Evolutionary conservation across 2,329 filamentous ascomycete species (phyloP).

Genomic region (Phialophora verrucosa): DNA sequence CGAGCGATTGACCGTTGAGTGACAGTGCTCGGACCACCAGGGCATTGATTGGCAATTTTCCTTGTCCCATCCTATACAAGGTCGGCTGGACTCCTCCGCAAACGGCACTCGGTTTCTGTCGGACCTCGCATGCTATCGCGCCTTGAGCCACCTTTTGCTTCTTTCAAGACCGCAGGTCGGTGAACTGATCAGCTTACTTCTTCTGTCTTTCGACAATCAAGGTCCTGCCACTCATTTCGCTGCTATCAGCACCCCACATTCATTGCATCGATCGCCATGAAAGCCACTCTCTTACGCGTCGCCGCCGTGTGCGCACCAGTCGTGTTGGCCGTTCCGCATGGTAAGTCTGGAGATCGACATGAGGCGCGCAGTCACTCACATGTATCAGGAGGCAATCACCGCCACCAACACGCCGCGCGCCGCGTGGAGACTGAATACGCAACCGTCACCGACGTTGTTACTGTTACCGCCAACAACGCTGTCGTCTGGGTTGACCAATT

Average conservation of each 20-base stretch:
- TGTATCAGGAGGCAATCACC: conserved; percentile 25
- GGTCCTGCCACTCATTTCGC: conserved; percentile 31
- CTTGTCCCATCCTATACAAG: conserved; percentile 20
- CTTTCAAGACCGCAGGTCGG: conserved; percentile 26
- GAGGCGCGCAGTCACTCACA: conserved; percentile 18
- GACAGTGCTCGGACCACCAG: conserved; percentile 29
- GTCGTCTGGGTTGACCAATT: conserved; percentile 66
- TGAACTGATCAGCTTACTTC: conserved; percentile 25
- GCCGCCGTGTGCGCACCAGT: conserved; percentile 29
- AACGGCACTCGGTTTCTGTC: neutral
- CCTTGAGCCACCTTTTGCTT: conserved; percentile 18
- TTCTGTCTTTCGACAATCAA: conserved; percentile 21
- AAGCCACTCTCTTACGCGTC: conserved; percentile 21
- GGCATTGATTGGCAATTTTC: conserved; percentile 33
- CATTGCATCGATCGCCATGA: conserved; percentile 24
- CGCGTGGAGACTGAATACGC: conserved; percentile 23
- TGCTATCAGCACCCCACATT: conserved; percentile 15
- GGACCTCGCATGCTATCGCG: conserved; percentile 15
- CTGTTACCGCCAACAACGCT: conserved; percentile 40
- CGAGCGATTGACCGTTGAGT: conserved; percentile 22
- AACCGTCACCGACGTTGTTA: conserved; percentile 31
- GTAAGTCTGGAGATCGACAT: conserved; percentile 24
- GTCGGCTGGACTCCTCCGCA: conserved; percentile 9
- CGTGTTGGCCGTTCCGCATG: conserved; percentile 33
- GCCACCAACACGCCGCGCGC: conserved; percentile 28